Evolutionary conservation across 805 yeast species (phyloP), one percentile per base, ranked within the genome.

Genomic region (Ogataea haglerorum): DNA sequence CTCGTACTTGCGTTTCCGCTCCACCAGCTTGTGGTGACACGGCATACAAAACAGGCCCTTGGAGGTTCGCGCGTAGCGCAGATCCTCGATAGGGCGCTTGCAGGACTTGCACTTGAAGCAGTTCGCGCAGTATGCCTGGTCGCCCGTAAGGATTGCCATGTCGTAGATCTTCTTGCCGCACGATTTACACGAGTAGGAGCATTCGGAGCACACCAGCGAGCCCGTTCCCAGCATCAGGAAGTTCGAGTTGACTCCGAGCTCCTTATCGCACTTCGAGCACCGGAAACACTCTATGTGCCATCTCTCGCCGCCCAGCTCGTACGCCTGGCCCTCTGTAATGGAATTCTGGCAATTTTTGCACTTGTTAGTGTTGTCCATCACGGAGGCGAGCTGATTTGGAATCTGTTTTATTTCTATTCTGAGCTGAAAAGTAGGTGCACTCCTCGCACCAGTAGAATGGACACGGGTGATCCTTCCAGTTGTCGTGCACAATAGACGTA

Each of bases 261-360:
- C 75, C 52, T 78, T 74, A 26, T 75, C 70, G 63, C 99, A 93
- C 51, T 83, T 83, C 40, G 95, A 84, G 64, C 99, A 93, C 34
- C 80, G 73, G 65, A 93, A 93, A 64, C 99, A 93, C 47, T 84
- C 76, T 42, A 88, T 84, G 61, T 93, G 99, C 99, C 99, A 93
- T 49, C 96, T 78, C 58, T 88, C 91, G 19, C 85, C 95, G 17
- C 96, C 96, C 36, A 91, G 69, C 60, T 91, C 98, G 59, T 88
- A 93, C 3, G 98, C 98, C 49, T 90, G 95, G 23, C 96, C 96
- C 54, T 87, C 95, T 14, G 76, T 75, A 35, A 91, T 85, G 19
- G 82, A 67, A 43, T 72, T 57, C 28, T 66, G 55, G 49, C 81
- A 76, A 38, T 54, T 56, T 38, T 60, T 60, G 45, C 68, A 64